A percentile compares a stretch with the other conserved stretches of the same genome.
phyloP scores from a whole-genome alignment of 2,329 filamentous ascomycete genomes.

The Aspergillus latus region DNA sequence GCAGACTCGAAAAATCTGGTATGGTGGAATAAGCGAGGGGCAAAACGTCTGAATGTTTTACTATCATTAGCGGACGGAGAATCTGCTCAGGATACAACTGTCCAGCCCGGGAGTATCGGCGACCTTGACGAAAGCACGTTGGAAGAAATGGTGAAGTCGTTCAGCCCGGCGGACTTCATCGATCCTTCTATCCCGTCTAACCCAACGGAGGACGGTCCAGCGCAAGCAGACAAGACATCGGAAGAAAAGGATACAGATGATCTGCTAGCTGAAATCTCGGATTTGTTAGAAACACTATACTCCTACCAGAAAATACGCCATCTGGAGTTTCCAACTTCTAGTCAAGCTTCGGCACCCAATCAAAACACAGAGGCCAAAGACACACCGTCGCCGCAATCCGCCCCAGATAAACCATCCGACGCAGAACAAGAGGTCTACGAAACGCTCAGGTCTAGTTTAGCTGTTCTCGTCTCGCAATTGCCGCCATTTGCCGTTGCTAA shows the following conservation, averaged over 20 bases:
- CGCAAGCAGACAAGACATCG: conserved; percentile 34
- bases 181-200: conserved; percentile 26
- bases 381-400: conserved; percentile 33
- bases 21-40: conserved; percentile 49
- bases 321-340: conserved; percentile 34
- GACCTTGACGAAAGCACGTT: conserved; percentile 43
- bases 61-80: conserved; percentile 30
- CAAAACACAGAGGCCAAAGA: conserved; percentile 37
- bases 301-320: conserved; percentile 64
- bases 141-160: conserved; percentile 45
- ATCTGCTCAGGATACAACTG: conserved; percentile 23
- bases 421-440: conserved; percentile 65
- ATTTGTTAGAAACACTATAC: conserved; percentile 60
- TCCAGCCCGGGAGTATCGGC: conserved; percentile 31
- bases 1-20: conserved; percentile 42
- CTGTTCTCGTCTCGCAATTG: conserved; percentile 69
- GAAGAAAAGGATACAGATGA: conserved; percentile 52
- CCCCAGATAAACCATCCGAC: conserved; percentile 54
- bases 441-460: conserved; percentile 71
- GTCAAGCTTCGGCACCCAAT: conserved; percentile 32
- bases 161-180: conserved; percentile 37
- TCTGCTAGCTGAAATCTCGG: conserved; percentile 58
- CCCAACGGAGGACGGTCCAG: conserved; percentile 13
- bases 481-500: conserved; percentile 86
- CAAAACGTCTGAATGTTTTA: conserved; percentile 38